phyloP scores from a whole-genome alignment of 139 green algal genomes.

The Chlorella sp. region DNA sequence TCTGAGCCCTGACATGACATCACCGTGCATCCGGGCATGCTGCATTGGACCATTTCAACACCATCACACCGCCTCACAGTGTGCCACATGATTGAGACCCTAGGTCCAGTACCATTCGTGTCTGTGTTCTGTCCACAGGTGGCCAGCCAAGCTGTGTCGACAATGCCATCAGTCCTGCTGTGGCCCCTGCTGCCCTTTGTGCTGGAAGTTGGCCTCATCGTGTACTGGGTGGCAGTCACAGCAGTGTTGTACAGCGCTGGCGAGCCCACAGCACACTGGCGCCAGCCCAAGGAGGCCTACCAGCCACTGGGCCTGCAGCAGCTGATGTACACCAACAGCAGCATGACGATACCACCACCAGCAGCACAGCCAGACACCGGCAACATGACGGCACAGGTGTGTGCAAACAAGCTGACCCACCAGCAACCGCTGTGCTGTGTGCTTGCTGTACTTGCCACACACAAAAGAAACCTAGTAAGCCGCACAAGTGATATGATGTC shows the following conservation, averaged over 20 bases:
- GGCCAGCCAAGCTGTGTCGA: constrained; percentile 61
- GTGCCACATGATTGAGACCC: too few species aligned
- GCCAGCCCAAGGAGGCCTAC: not conserved
- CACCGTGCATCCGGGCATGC: not conserved
- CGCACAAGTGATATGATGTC: not conserved
- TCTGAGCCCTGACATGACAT: too few species aligned
- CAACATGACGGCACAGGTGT: not conserved
- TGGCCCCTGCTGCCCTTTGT: constrained; percentile 75
- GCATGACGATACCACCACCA: not conserved
- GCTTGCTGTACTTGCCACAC: not conserved
- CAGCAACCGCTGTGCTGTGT: not conserved
- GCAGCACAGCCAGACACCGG: not conserved
- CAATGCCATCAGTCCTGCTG: constrained; percentile 71
- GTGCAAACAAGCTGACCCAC: not conserved
- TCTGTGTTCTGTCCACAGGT: too few species aligned
- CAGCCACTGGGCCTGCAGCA: not conserved
- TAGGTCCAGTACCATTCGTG: too few species aligned
- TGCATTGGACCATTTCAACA: too few species aligned
- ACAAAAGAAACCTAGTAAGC: not conserved
- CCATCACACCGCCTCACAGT: too few species aligned
- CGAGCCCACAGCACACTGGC: constrained; percentile 34
- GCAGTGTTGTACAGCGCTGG: constrained; percentile 69
- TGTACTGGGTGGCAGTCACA: constrained; percentile 73
- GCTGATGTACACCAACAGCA: not conserved
- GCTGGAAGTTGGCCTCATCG: constrained; percentile 39